Conservation (phyloP, 1,139 yeast genomes). For the Candida sp. region DNA sequence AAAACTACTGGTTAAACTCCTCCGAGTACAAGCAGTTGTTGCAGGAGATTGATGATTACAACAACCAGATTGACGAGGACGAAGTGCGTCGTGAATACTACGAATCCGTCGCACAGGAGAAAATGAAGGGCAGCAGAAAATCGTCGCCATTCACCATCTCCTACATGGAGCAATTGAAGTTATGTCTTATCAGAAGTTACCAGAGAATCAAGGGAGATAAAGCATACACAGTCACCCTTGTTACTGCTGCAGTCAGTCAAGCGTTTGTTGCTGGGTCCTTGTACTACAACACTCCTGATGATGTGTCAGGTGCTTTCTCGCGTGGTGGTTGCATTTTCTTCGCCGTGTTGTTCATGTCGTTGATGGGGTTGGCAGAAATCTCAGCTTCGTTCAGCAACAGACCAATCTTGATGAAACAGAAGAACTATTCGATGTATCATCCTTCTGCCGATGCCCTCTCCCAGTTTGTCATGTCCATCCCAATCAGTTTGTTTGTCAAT, state of each 20-base stretch:
- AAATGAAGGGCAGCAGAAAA: constrained; percentile 43
- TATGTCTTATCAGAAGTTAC: constrained; percentile 51
- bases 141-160: constrained; percentile 50
- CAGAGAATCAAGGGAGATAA: constrained; percentile 56
- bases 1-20: constrained; percentile 56
- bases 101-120: constrained; percentile 42
- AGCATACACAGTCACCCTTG: constrained; percentile 49
- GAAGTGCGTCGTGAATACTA: constrained; percentile 41
- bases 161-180: constrained; percentile 47
- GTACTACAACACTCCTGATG: constrained; percentile 47
- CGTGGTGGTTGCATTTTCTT: constrained; percentile 64
- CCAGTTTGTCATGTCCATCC: constrained; percentile 47
- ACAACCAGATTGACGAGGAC: constrained; percentile 32
- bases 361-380: constrained; percentile 60
- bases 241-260: constrained; percentile 52
- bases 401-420: constrained; percentile 60
- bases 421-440: constrained; percentile 57
- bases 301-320: constrained; percentile 54
- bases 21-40: constrained; percentile 46
- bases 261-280: constrained; percentile 58
- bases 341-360: constrained; percentile 53
- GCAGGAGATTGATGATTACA: constrained; percentile 46
- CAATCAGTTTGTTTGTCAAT: constrained; percentile 50
- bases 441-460: constrained; percentile 65
- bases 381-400: constrained; percentile 51